Evolutionary conservation across 2,329 filamentous ascomycete species (phyloP), one percentile per base, ranked within the genome.

Genomic region (Aspergillus sp.): DNA sequence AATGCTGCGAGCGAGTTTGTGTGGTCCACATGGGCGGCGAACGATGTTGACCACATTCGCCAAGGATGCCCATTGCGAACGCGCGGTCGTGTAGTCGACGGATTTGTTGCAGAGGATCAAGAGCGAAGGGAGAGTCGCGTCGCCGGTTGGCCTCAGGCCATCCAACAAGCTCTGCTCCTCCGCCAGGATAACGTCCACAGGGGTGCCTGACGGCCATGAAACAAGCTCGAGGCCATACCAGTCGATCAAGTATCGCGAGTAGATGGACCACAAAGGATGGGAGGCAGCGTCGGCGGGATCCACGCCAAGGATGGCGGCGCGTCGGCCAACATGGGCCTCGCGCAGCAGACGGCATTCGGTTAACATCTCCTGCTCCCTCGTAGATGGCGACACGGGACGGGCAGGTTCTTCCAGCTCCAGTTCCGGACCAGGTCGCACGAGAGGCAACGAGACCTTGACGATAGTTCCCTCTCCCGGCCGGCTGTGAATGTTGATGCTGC

Each of bases 401-500:
- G 66, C 48, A 15, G 52, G 23, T 19, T 69, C 62, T 8, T 65
- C 63, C 13, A 55, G 48, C 36, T 58, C 52, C 32, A 64, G 47
- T 36, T 71, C 69, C 11, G 67, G 68, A 3, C 66, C 67, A 1
- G 72, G 67, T 10, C 73, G 68, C 1, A 65, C 64, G 5, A 84
- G 67, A 5, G 80, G 78, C 1, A 86, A 66, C 2, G 73, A 78
- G 7, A 86, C 80, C 8, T 77, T 79, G 2, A 86, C 81, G 21
- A 82, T 81, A 0, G 86, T 88, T 1, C 86, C 86, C 39, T 80
- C 77, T 2, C 81, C 80, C 8, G 79, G 75, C 56, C 83, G 78
- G 53, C 81, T 86, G 32, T 78, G 79, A 36, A 90, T 80, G 8
- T 84, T 80, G 47, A 90, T 85, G 6, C 77, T 80, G 0, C 88